These are phyloP conservation scores for Geosiphon pyriformis DNA, from an alignment of 192 early-diverging fungal species.

Conservation along the genomic window DNA sequence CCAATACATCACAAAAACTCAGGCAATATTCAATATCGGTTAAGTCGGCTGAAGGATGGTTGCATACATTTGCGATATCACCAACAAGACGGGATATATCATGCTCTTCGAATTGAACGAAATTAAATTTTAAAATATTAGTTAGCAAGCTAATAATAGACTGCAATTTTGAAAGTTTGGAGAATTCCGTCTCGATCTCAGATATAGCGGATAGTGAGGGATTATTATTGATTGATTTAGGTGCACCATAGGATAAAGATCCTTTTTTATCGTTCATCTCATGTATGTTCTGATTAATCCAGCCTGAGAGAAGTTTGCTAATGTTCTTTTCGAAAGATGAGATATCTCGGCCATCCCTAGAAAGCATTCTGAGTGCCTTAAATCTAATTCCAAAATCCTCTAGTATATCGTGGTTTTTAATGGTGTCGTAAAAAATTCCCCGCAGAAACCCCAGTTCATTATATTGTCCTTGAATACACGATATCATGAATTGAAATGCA, in stretches of 20 bases:
- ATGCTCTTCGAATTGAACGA: slow-evolving; percentile 49
- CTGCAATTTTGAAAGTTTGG: slow-evolving; percentile 38
- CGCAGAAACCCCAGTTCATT: slow-evolving; percentile 51
- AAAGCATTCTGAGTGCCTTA: slow-evolving; percentile 41
- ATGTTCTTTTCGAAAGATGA: slow-evolving; percentile 57
- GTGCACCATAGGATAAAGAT: neutral
- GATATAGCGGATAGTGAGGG: no score
- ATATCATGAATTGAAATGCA: slow-evolving; percentile 55
- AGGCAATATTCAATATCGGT: slow-evolving; percentile 39
- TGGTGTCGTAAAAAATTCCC: slow-evolving; percentile 47
- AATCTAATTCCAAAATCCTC: slow-evolving; percentile 52
- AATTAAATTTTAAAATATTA: slow-evolving; percentile 50
- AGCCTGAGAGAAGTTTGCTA: slow-evolving; percentile 40
- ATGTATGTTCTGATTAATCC: slow-evolving; percentile 42
- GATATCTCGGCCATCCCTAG: slow-evolving; percentile 51
- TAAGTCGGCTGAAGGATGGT: slow-evolving; percentile 29
- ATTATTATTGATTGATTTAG: no score
- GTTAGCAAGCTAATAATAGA: slow-evolving; percentile 44
- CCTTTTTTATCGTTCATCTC: slow-evolving; percentile 25
- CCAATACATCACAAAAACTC: slow-evolving; percentile 49
- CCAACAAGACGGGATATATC: slow-evolving; percentile 46
- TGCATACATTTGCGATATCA: slow-evolving; percentile 41
- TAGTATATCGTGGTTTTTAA: slow-evolving; percentile 41
- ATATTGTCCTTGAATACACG: slow-evolving; percentile 53
- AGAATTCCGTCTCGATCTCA: neutral